Evolutionary conservation across 1,139 yeast genomes (phyloP).

Genomic region (Debaryomyces sp.): DNA sequence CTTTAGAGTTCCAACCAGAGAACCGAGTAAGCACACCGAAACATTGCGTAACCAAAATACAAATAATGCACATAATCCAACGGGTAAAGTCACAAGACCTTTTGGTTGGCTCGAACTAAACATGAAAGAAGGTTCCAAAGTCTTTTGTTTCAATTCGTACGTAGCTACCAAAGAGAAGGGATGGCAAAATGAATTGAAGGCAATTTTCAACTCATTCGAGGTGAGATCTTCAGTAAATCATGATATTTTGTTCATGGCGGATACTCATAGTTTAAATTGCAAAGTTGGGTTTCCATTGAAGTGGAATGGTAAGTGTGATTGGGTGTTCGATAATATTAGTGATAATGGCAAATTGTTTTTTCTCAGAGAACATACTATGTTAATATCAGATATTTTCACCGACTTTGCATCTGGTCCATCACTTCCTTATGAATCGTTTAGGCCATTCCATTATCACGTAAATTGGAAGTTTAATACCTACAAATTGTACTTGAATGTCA

Average conservation of each 20-base stretch:
- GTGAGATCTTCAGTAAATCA: conserved; percentile 86
- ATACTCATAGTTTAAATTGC: conserved; percentile 56
- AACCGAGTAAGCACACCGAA: conserved; percentile 70
- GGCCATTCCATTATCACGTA: conserved; percentile 67
- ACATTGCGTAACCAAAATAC: conserved; percentile 23
- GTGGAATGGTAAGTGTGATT: conserved; percentile 79
- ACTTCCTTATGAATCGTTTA: conserved; percentile 70
- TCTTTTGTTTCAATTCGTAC: conserved; percentile 52
- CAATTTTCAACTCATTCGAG: conserved; percentile 61
- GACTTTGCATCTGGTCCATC: conserved; percentile 83
- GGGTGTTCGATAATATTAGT: conserved; percentile 64
- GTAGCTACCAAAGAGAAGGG: conserved; percentile 57
- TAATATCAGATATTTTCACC: conserved; percentile 70
- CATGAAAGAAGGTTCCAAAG: conserved; percentile 53
- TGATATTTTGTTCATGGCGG: conserved; percentile 70
- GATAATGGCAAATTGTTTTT: conserved; percentile 60
- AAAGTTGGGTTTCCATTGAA: conserved; percentile 68
- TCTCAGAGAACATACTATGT: conserved; percentile 79
- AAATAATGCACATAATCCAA: conserved; percentile 12
- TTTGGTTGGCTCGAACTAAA: conserved; percentile 93
- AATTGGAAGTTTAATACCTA: conserved; percentile 63
- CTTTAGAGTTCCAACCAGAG: conserved; percentile 82
- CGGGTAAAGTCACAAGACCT: conserved; percentile 42
- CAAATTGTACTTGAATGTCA: conserved; percentile 71
- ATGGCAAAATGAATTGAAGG: conserved; percentile 53